A percentile compares a stretch with the other conserved stretches of the same genome.
phyloP scores from a whole-genome alignment of 2,329 filamentous ascomycete genomes.

The Sphaerulina musiva region DNA sequence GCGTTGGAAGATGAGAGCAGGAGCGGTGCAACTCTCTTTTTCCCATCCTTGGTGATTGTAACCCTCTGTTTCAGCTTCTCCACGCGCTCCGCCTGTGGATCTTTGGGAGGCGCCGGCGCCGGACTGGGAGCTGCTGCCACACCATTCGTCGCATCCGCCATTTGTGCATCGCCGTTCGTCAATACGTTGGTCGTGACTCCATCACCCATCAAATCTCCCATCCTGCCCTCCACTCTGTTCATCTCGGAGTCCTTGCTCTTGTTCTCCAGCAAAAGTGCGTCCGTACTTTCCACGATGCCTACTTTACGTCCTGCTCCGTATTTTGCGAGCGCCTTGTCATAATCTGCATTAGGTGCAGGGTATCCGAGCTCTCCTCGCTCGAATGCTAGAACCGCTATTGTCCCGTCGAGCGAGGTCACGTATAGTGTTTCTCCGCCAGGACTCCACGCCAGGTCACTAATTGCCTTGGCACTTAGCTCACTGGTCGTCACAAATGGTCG shows the following conservation, averaged over 20 bases:
- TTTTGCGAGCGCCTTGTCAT: slow-evolving; percentile 85
- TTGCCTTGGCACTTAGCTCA: slow-evolving; percentile 81
- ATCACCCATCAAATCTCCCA: slow-evolving; percentile 98
- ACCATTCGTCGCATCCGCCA: slow-evolving; percentile 40
- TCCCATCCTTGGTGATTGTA: slow-evolving; percentile 92
- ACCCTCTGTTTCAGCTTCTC: slow-evolving; percentile 81
- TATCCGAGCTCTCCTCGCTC: slow-evolving; percentile 83
- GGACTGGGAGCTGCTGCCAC: slow-evolving; percentile 33
- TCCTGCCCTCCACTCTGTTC: slow-evolving; percentile 82
- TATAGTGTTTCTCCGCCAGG: slow-evolving; percentile 85
- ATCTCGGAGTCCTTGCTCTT: slow-evolving; percentile 81
- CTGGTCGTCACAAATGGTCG: slow-evolving; percentile 84
- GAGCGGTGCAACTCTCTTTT: slow-evolving; percentile 88
- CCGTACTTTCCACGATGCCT: slow-evolving; percentile 86
- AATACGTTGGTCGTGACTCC: slow-evolving; percentile 49
- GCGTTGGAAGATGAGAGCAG: slow-evolving; percentile 79
- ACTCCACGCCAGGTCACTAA: slow-evolving; percentile 90
- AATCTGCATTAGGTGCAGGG: slow-evolving; percentile 78
- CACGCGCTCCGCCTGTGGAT: slow-evolving; percentile 54
- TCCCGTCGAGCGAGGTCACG: slow-evolving; percentile 80
- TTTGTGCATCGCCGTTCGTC: slow-evolving; percentile 32
- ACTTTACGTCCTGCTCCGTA: slow-evolving; percentile 84
- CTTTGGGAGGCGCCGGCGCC: slow-evolving; percentile 34
- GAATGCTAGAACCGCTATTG: slow-evolving; percentile 75
- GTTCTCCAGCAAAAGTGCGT: slow-evolving; percentile 79